phyloP scores from a whole-genome alignment of 208 protist genomes.

The Wallacemonas sp. region DNA sequence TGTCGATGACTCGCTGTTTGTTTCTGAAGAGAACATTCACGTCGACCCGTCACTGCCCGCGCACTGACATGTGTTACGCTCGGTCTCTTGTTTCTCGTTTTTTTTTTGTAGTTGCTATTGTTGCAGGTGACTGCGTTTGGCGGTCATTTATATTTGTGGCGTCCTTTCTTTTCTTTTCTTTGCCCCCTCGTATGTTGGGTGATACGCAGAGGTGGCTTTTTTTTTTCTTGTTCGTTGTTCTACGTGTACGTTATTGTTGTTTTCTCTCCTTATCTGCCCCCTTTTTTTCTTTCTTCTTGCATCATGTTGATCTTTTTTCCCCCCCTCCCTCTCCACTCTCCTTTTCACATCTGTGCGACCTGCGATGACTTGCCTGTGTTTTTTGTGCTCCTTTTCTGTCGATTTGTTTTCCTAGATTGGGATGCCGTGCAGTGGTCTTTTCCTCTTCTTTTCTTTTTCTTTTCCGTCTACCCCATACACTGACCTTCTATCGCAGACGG shows the following conservation, averaged over 20 bases:
- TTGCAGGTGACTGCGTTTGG: too few relatives aligned
- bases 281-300: slow-evolving; percentile 14
- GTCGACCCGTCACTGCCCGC: background rate
- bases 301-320: too few relatives aligned
- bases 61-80: background rate
- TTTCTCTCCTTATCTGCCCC: slow-evolving; percentile 19
- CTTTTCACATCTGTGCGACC: too few relatives aligned
- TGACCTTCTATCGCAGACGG: too few relatives aligned
- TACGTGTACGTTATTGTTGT: slow-evolving; percentile 1
- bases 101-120: background rate
- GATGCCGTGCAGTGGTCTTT: too few relatives aligned
- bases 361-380: too few relatives aligned
- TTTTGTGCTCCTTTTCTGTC: too few relatives aligned
- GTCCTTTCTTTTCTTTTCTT: slow-evolving; percentile 18
- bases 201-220: background rate
- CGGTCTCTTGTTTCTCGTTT: too few relatives aligned
- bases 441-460: background rate
- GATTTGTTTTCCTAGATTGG: too few relatives aligned
- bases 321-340: too few relatives aligned
- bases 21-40: slow-evolving; percentile 12
- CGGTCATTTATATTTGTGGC: too few relatives aligned
- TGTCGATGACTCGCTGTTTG: slow-evolving; percentile 7
- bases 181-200: background rate
- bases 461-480: background rate
- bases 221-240: slow-evolving; percentile 5